Percentiles rank a stretch among this genome's conserved stretches.
These are phyloP conservation scores for Cyclaneusma minus DNA, from an alignment of 2,329 filamentous ascomycete genomes.

Conservation along the genomic window DNA sequence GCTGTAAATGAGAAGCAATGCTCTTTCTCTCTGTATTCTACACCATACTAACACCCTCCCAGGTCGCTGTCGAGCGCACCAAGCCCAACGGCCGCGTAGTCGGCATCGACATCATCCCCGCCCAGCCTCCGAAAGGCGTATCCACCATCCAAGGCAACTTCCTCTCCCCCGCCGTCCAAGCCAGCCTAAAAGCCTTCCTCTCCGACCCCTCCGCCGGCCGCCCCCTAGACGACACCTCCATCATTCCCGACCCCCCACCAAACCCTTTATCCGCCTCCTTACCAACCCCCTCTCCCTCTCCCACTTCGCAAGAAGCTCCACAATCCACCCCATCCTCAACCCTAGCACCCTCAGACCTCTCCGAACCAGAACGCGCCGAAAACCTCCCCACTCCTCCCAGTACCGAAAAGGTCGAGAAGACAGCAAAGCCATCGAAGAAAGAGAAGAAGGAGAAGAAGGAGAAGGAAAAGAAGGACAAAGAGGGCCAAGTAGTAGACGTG, in stretches of 20 bases:
- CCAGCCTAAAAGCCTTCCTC: constrained; percentile 63
- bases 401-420: too few relatives aligned
- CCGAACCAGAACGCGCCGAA: constrained; percentile 16
- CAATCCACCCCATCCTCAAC: too few relatives aligned
- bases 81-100: constrained; percentile 64
- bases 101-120: constrained; percentile 88
- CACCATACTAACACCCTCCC: constrained; percentile 4
- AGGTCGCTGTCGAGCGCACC: constrained; percentile 73
- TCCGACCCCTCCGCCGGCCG: constrained; percentile 44
- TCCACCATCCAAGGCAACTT: constrained; percentile 94
- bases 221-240: too few relatives aligned
- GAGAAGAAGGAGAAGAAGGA: constrained; percentile 17
- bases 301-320: too few relatives aligned
- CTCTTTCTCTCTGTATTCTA: background rate
- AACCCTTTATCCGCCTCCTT: too few relatives aligned
- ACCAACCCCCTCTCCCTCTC: too few relatives aligned
- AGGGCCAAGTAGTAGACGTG: constrained; percentile 61
- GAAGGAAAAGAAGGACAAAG: constrained; percentile 22
- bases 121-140: constrained; percentile 80
- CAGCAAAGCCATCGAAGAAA: constrained; percentile 11
- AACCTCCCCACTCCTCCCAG: too few relatives aligned
- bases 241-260: too few relatives aligned
- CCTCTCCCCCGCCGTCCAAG: constrained; percentile 57
- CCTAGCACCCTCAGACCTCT: too few relatives aligned
- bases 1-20: constrained; percentile 1